Evolutionary conservation across 208 protist species (phyloP).

Genomic region (Strigomonas culicis): DNA sequence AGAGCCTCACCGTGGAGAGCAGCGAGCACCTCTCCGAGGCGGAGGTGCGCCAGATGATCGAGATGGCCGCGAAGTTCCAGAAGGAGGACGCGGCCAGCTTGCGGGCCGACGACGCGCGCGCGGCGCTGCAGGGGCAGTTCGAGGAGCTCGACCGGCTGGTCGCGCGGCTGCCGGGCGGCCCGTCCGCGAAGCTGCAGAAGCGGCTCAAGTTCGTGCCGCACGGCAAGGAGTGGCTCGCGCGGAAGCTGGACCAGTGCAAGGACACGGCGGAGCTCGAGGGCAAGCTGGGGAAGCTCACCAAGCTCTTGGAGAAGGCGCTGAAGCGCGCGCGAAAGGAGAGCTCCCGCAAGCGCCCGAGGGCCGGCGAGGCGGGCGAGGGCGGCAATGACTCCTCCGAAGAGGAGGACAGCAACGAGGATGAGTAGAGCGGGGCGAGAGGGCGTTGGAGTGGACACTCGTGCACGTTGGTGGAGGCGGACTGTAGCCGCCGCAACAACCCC

Average conservation of each 20-base stretch:
- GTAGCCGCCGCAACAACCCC: too few relatives aligned
- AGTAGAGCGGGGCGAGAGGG: neutral
- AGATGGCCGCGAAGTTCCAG: conserved; percentile 33
- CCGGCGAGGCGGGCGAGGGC: neutral
- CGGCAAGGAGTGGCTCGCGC: conserved; percentile 48
- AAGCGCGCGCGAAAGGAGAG: conserved; percentile 18
- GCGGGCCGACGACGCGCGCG: conserved; percentile 19
- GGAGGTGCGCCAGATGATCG: conserved; percentile 65
- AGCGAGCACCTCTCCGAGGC: conserved; percentile 56
- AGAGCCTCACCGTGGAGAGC: conserved; percentile 95
- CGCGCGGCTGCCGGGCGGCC: conserved; percentile 24
- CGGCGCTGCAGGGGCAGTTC: conserved; percentile 31
- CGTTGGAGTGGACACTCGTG: neutral
- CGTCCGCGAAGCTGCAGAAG: conserved; percentile 51
- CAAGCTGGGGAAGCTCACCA: conserved; percentile 54
- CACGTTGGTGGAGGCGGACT: neutral
- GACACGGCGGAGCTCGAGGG: conserved; percentile 31
- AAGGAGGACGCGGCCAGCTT: conserved; percentile 34
- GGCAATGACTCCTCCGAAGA: conserved; percentile 14
- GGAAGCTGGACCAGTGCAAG: conserved; percentile 44
- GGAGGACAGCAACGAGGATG: conserved; percentile 1
- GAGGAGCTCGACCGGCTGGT: conserved; percentile 33
- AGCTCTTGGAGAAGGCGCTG: conserved; percentile 24
- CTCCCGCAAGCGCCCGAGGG: neutral
- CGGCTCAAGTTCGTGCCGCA: conserved; percentile 52